Evolutionary conservation across 1,139 yeast genomes (phyloP).

Genomic region (Wickerhamiella infanticola): DNA sequence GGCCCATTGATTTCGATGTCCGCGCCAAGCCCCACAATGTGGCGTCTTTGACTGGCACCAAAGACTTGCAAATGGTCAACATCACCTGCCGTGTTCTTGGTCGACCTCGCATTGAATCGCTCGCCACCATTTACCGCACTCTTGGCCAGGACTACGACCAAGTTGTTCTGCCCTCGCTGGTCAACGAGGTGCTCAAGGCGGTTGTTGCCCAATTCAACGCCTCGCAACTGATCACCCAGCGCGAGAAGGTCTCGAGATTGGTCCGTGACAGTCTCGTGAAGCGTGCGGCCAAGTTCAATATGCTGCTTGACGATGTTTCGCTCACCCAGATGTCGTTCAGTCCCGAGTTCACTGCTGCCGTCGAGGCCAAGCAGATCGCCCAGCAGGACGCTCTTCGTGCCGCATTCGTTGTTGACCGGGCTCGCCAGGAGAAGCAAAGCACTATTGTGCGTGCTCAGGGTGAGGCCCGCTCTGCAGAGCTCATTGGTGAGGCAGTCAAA

Average conservation of each 20-base stretch:
- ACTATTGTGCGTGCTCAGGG: constrained; percentile 94
- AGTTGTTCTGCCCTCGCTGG: constrained; percentile 89
- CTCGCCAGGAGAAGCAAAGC: constrained; percentile 94
- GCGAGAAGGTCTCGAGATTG: constrained; percentile 86
- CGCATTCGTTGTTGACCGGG: constrained; percentile 90
- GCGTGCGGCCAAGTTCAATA: constrained; percentile 82
- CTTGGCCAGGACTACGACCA: constrained; percentile 91
- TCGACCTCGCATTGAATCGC: constrained; percentile 63
- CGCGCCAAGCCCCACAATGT: constrained; percentile 96
- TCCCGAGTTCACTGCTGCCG: constrained; percentile 95
- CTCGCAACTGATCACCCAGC: constrained; percentile 90
- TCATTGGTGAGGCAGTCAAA: constrained; percentile 97
- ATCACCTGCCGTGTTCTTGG: constrained; percentile 94
- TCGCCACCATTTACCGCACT: constrained; percentile 80
- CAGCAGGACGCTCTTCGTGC: constrained; percentile 99
- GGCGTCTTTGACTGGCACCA: constrained; percentile 95
- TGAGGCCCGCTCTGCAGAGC: constrained; percentile 95
- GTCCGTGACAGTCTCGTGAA: constrained; percentile 83
- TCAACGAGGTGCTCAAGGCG: constrained; percentile 88
- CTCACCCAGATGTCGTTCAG: constrained; percentile 92
- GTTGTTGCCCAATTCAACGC: constrained; percentile 98
- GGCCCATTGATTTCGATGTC: constrained; percentile 84
- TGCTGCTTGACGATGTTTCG: constrained; percentile 86
- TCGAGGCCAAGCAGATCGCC: constrained; percentile 97
- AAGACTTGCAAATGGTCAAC: constrained; percentile 97